Base-by-base conservation (phyloP, 805 yeast species). In the Scheffersomyces spartinae region DNA sequence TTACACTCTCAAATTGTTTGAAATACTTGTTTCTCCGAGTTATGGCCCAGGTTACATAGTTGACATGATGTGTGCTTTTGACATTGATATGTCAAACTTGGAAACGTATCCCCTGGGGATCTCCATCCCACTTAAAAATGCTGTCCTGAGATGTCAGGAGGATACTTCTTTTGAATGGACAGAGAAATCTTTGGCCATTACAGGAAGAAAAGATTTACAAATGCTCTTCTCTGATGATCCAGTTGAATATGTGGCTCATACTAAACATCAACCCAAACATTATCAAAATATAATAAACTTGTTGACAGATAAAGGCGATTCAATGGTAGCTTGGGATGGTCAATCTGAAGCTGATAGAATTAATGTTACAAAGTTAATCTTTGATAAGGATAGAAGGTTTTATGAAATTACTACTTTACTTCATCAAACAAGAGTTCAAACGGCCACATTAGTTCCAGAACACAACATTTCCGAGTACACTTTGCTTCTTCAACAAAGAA, bases 21-120 rank as follows among this genome's bases (percentile, higher is more conserved):
- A 79, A 37, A 60, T 66, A 6, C 45, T 75, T 12, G 69, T 73
- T 5, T 68, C 83, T 0, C 52, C 71, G 0, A 61, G 61, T 12
- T 70, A 61, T 34, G 59, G 67, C 0, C 53, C 70, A 0, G 54
- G 47, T 7, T 73, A 74, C 30, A 61, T 83, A 14, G 66, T 81
- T 2, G 72, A 67, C 31, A 50, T 76, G 40, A 65, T 83, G 64
- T 66, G 66, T 7, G 75, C 71, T 17, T 64, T 67, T 32, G 67
- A 64, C 4, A 63, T 83, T 11, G 55, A 62, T 1, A 41, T 54
- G 11, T 47, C 52, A 4, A 72, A 66, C 24, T 46, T 84, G 5
- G 81, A 79, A 20, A 67, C 84, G 0, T 79, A 64, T 37, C 95
- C 95, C 0, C 49, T 72, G 3, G 94, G 94, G 0, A 57, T 85